A percentile compares a stretch with the other conserved stretches of the same genome.
phyloP scores from a whole-genome alignment of 1,284 basidiomycete genomes.

The Apiotrichum domesticum region DNA sequence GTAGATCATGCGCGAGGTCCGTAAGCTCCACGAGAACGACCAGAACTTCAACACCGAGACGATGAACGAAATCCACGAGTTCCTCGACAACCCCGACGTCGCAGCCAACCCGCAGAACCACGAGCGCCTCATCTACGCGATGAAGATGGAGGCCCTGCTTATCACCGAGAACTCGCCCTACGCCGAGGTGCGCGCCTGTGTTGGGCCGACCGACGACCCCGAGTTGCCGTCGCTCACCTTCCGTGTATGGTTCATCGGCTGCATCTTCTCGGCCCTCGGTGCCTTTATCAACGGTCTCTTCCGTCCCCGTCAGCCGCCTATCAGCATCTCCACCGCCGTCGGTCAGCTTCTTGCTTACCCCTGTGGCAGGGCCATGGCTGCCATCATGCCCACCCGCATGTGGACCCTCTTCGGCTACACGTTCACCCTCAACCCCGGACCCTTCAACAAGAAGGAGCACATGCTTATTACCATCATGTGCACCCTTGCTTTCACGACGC shows the following conservation, averaged over 20 bases:
- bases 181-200: slow-evolving; percentile 77
- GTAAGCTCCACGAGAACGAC: slow-evolving; percentile 27
- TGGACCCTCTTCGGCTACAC: slow-evolving; percentile 13
- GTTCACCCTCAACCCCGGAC: slow-evolving; percentile 45
- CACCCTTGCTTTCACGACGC: slow-evolving; percentile 41
- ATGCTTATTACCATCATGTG: slow-evolving; percentile 46
- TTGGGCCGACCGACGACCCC: slow-evolving; percentile 70
- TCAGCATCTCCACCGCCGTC: slow-evolving; percentile 30
- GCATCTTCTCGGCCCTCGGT: slow-evolving; percentile 48
- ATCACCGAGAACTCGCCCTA: slow-evolving; percentile 60
- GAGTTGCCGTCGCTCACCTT: slow-evolving; percentile 76
- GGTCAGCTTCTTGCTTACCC: slow-evolving; percentile 31
- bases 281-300: slow-evolving; percentile 64
- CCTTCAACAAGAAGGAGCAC: slow-evolving; percentile 51
- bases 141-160: slow-evolving; percentile 37
- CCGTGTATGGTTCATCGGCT: slow-evolving; percentile 66
- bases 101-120: slow-evolving; percentile 20
- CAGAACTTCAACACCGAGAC: slow-evolving; percentile 26
- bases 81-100: slow-evolving; percentile 26
- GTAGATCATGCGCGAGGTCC: slow-evolving; percentile 22
- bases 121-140: slow-evolving; percentile 23
- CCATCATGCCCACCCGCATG: neutral
- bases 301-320: slow-evolving; percentile 38
- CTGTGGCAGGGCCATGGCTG: slow-evolving; percentile 22
- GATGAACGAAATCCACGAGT: slow-evolving; percentile 20